phyloP scores from a whole-genome alignment of 352 stramenopile species.

The Globisporangium echinulatum region DNA sequence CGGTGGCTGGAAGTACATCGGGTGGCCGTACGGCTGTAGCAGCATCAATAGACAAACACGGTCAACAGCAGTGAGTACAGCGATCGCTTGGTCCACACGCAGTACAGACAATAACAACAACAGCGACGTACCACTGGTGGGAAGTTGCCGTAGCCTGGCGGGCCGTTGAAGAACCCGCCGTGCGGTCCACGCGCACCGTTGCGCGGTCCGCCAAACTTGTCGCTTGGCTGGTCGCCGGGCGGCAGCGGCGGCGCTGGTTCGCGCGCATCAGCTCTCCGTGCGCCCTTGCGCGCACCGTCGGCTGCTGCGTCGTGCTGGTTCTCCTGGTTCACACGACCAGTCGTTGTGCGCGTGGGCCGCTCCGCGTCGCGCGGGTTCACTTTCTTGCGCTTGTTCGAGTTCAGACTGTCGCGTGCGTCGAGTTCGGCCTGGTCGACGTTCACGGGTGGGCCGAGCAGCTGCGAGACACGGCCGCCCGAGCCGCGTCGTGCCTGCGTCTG shows the following conservation, averaged over 20 bases:
- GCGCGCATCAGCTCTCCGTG: constrained; percentile 20
- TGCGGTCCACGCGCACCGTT: constrained; percentile 9
- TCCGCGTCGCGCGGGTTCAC: constrained; percentile 11
- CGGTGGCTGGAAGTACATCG: constrained; percentile 67
- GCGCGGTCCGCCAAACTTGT: constrained; percentile 16
- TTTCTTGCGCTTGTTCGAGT: constrained; percentile 60
- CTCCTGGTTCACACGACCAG: constrained; percentile 2
- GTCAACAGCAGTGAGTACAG: neutral
- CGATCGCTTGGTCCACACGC: neutral
- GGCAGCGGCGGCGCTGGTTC: constrained; percentile 18
- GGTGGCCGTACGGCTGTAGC: constrained; percentile 49
- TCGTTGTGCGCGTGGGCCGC: constrained; percentile 1
- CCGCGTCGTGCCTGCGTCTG: constrained; percentile 6
- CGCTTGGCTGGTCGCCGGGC: constrained; percentile 22
- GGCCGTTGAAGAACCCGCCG: constrained; percentile 48
- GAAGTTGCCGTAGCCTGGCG: constrained; percentile 58
- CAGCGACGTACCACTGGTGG: constrained; percentile 38
- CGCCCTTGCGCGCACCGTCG: constrained; percentile 19
- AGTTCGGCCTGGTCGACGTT: constrained; percentile 76
- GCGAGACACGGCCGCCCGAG: constrained; percentile 26
- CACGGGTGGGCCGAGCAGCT: constrained; percentile 60
- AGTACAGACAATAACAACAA: neutral
- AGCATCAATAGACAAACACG: constrained; percentile 4
- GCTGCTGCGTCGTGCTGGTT: constrained; percentile 3
- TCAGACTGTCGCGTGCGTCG: constrained; percentile 55